phyloP scores from a whole-genome alignment of 1,284 basidiomycete genomes.

The Vanrija pseudolonga region DNA sequence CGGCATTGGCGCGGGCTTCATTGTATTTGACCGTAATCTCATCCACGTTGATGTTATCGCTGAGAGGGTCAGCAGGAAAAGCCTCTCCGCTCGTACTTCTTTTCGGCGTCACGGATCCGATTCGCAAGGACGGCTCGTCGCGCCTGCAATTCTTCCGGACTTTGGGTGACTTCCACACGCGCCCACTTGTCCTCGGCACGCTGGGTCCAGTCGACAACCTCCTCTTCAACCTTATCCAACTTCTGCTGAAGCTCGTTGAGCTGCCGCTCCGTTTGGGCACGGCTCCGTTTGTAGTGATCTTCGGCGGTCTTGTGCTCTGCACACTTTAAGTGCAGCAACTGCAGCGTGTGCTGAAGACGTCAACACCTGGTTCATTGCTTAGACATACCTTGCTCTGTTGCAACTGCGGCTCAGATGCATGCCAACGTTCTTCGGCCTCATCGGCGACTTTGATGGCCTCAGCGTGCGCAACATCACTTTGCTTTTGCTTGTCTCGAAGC shows the following conservation, averaged over 20 bases:
- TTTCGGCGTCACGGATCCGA: slow-evolving; percentile 67
- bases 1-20: not conserved
- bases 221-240: not conserved
- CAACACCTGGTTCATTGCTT: too few relatives aligned
- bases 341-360: too few relatives aligned
- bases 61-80: slow-evolving; percentile 31
- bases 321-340: too few relatives aligned
- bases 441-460: too few relatives aligned
- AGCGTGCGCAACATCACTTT: too few relatives aligned
- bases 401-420: too few relatives aligned
- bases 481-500: too few relatives aligned
- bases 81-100: slow-evolving; percentile 52
- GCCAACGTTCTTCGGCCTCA: too few relatives aligned
- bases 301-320: too few relatives aligned
- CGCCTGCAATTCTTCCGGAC: slow-evolving; percentile 57
- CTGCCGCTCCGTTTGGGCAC: too few relatives aligned
- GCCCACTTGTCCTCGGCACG: slow-evolving; percentile 49
- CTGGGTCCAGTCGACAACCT: slow-evolving; percentile 13
- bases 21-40: slow-evolving; percentile 68
- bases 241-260: not conserved
- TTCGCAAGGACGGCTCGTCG: slow-evolving; percentile 62
- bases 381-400: too few relatives aligned
- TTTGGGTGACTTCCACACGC: slow-evolving; percentile 59
- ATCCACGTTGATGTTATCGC: slow-evolving; percentile 71
- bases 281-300: too few relatives aligned